Evolutionary conservation across 2,329 filamentous ascomycete species (phyloP).

Genomic region (Penicillium sp.): DNA sequence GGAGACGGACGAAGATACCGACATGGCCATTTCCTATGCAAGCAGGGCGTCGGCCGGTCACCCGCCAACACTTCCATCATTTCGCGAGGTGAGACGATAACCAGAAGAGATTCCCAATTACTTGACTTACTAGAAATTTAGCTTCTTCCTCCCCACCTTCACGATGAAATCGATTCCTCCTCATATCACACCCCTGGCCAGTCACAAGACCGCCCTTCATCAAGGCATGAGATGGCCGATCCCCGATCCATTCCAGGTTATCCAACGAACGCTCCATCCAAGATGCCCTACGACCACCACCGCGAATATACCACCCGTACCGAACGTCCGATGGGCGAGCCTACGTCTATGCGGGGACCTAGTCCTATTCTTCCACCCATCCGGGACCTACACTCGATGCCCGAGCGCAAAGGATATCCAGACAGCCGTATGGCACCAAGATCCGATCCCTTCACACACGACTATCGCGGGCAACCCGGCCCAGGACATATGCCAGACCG

Average conservation of each 20-base stretch:
- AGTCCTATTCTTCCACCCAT: slow-evolving; percentile 40
- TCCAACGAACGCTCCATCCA: slow-evolving; percentile 18
- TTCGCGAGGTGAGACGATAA: slow-evolving; percentile 34
- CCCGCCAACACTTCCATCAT: slow-evolving; percentile 37
- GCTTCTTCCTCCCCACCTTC: slow-evolving; percentile 42
- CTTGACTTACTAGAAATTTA: slow-evolving; percentile 13
- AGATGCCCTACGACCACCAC: slow-evolving; percentile 19
- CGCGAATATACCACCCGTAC: slow-evolving; percentile 28
- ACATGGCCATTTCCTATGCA: slow-evolving; percentile 42
- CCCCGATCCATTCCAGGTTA: slow-evolving; percentile 30
- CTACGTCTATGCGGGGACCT: slow-evolving; percentile 28
- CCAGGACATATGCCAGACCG: slow-evolving; percentile 25
- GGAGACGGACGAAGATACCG: slow-evolving; percentile 33
- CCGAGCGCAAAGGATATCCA: slow-evolving; percentile 29
- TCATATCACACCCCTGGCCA: slow-evolving; percentile 32
- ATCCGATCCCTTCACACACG: slow-evolving; percentile 28
- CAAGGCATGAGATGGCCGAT: slow-evolving; percentile 30
- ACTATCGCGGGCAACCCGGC: slow-evolving; percentile 24
- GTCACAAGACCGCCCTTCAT: slow-evolving; percentile 31
- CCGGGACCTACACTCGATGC: slow-evolving; percentile 35
- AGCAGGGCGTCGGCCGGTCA: slow-evolving; percentile 32
- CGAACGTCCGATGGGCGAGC: slow-evolving; percentile 20
- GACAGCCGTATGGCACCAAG: slow-evolving; percentile 27
- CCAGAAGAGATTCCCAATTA: neutral
- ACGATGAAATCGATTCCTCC: slow-evolving; percentile 43